These are phyloP conservation scores for Vanderwaltozyma tropicalis DNA, from an alignment of 805 yeast genomes.

Conservation along the genomic window DNA sequence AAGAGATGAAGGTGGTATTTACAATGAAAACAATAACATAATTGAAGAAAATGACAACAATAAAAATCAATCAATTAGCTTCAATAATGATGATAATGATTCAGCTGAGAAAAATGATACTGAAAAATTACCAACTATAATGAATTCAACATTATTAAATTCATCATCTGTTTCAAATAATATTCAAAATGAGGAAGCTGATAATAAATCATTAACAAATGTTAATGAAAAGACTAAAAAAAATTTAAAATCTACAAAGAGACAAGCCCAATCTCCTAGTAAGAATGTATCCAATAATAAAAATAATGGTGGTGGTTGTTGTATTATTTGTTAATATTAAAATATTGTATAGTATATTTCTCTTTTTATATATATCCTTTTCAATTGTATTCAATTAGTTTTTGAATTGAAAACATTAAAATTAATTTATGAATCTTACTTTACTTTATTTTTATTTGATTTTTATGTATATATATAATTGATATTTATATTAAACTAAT, in stretches of 20 bases:
- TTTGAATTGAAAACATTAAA: too few species aligned
- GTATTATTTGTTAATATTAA: background rate
- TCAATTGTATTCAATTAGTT: too few species aligned
- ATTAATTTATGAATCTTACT: too few species aligned
- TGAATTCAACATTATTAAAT: too few species aligned
- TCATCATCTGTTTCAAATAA: too few species aligned
- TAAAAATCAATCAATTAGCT: background rate
- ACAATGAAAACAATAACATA: background rate
- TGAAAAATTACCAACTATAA: too few species aligned
- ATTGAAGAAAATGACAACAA: background rate
- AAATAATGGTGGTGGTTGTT: background rate
- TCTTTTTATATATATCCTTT: too few species aligned
- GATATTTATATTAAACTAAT: conserved; percentile 30
- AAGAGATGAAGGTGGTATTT: conserved; percentile 22
- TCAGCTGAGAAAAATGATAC: background rate
- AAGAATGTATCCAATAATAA: background rate
- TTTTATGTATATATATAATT: background rate
- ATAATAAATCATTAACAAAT: too few species aligned
- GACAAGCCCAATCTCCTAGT: background rate
- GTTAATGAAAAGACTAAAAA: too few species aligned
- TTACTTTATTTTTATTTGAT: too few species aligned
- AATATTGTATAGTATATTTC: background rate
- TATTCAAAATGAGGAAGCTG: background rate
- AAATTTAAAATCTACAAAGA: too few species aligned
- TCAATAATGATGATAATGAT: background rate